These are phyloP conservation scores for Borealophlyctis nickersoniae DNA, from an alignment of 192 early-diverging fungal genomes.

Conservation along the genomic window DNA sequence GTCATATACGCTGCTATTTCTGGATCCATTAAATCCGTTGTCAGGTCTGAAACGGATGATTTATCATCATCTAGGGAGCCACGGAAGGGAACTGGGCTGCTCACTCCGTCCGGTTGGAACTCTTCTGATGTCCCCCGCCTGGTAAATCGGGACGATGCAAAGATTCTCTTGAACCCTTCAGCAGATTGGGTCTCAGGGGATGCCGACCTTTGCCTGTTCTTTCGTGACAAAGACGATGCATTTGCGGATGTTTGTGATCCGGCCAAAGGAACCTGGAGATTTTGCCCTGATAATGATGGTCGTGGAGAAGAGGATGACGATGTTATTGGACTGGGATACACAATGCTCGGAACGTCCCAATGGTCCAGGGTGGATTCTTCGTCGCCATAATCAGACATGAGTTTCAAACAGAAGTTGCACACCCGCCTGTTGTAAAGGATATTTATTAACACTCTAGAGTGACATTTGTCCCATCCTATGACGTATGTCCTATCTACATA, in stretches of 20 bases:
- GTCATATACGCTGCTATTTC: constrained; percentile 60
- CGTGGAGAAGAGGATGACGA: too few relatives aligned
- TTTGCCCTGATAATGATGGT: too few relatives aligned
- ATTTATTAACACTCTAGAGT: too few relatives aligned
- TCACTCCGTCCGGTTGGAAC: not conserved
- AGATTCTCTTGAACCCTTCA: constrained; percentile 31
- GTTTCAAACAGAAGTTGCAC: constrained; percentile 60
- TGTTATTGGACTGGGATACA: too few relatives aligned
- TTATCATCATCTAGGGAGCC: constrained; percentile 37
- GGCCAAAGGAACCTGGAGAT: constrained; percentile 27
- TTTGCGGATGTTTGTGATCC: constrained; percentile 1
- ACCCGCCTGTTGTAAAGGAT: constrained; percentile 35
- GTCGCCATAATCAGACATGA: constrained; percentile 53
- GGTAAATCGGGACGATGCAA: constrained; percentile 17
- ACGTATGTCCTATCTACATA: not conserved
- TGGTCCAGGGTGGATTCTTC: constrained; percentile 20
- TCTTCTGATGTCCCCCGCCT: not conserved
- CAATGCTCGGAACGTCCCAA: not conserved
- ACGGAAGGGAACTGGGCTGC: constrained; percentile 44
- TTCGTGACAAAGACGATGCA: constrained; percentile 16
- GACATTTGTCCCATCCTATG: too few relatives aligned
- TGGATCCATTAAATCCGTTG: constrained; percentile 45
- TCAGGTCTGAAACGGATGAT: constrained; percentile 25
- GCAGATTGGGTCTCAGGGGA: constrained; percentile 19
- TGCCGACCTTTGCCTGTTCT: not conserved